A percentile compares a stretch with the other conserved stretches of the same genome.
Conservation (phyloP, 2,329 filamentous ascomycete genomes). For the Byssothecium circinans region DNA sequence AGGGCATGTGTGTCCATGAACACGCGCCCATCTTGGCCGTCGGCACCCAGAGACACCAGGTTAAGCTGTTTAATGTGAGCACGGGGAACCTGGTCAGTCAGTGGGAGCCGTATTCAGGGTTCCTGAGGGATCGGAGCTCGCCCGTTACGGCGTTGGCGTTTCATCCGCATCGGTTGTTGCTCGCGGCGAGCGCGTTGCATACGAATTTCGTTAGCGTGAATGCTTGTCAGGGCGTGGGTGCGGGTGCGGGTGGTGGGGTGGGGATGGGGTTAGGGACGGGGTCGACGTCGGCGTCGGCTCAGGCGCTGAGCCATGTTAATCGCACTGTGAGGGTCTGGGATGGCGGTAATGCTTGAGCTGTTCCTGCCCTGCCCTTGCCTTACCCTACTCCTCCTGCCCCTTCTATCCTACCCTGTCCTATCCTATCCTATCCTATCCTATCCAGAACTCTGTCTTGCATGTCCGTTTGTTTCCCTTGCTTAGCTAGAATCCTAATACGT, state of each 20-base stretch:
- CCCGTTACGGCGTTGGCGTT: conserved; percentile 90
- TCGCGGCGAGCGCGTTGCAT: conserved; percentile 82
- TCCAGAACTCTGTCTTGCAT: no score
- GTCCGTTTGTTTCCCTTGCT: no score
- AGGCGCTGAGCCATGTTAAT: conserved; percentile 21
- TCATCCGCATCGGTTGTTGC: conserved; percentile 89
- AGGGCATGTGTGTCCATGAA: conserved; percentile 90
- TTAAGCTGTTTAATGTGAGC: conserved; percentile 86
- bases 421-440: no score
- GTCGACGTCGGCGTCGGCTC: no score
- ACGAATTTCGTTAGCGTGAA: conserved; percentile 92
- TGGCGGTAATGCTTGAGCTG: conserved; percentile 17
- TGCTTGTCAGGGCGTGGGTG: conserved; percentile 45
- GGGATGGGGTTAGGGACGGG: no score
- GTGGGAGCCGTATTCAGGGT: conserved; percentile 87
- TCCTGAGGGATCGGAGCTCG: conserved; percentile 76
- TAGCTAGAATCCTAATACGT: no score
- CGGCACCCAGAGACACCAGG: conserved; percentile 82
- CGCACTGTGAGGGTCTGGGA: conserved; percentile 41
- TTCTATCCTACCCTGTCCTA: not conserved
- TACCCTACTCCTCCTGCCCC: not conserved
- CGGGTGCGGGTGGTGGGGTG: not conserved
- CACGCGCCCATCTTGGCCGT: conserved; percentile 96
- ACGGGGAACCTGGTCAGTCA: conserved; percentile 77
- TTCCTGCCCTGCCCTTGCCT: not conserved